phyloP scores from a whole-genome alignment of 352 stramenopile genomes.

The Globisporangium sylvaticum region DNA sequence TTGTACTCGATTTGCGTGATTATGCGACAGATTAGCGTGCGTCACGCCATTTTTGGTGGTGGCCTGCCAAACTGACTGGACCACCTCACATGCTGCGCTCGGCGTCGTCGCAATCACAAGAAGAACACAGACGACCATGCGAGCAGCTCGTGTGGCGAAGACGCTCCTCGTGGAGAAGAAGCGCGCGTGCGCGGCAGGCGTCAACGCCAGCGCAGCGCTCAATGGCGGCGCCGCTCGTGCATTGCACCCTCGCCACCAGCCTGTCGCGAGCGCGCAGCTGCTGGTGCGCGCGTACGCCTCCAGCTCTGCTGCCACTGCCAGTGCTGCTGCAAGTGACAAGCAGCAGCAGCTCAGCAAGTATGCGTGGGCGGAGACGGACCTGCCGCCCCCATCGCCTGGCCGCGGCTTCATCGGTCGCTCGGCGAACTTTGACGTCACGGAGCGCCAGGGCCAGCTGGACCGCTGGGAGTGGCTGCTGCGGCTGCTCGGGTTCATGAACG shows the following conservation, averaged over 20 bases:
- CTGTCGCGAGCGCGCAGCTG: conserved; percentile 12
- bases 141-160: conserved; percentile 11
- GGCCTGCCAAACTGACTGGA: conserved; percentile 1
- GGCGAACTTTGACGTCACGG: conserved; percentile 80
- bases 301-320: conserved; percentile 7
- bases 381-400: conserved; percentile 73
- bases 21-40: conserved; percentile 1
- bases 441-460: conserved; percentile 53
- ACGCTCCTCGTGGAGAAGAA: conserved; percentile 6
- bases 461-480: conserved; percentile 82
- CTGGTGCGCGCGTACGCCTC: conserved; percentile 22
- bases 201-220: background rate
- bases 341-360: conserved; percentile 36
- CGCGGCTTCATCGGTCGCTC: conserved; percentile 66
- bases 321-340: conserved; percentile 2
- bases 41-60: conserved; percentile 2
- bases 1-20: background rate
- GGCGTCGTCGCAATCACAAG: conserved; percentile 5
- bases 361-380: conserved; percentile 70
- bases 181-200: background rate
- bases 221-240: background rate
- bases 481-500: conserved; percentile 84
- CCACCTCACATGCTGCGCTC: conserved; percentile 3
- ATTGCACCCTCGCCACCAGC: background rate
- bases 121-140: conserved; percentile 9